phyloP scores from a whole-genome alignment of 208 protist species.

The Trypanosoma theileri region DNA sequence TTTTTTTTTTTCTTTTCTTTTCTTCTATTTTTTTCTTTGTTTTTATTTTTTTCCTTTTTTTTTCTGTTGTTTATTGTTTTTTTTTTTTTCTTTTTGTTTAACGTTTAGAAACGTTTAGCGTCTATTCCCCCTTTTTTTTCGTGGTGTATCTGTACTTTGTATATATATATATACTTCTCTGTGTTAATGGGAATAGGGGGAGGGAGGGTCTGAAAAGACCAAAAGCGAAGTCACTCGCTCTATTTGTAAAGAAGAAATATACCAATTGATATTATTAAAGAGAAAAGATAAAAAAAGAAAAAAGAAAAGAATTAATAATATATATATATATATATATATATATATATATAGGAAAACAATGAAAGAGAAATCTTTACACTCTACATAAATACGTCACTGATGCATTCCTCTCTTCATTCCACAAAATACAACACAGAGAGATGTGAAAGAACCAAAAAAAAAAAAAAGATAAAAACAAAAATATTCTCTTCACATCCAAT shows the following conservation, averaged over 20 bases:
- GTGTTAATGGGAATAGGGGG: background rate
- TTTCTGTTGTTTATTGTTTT: no score
- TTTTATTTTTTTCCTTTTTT: background rate
- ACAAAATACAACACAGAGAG: no score
- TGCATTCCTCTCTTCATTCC: no score
- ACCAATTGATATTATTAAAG: background rate
- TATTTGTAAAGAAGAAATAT: no score
- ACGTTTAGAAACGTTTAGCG: no score
- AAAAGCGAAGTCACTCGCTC: slow-evolving; percentile 8
- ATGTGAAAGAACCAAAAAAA: background rate
- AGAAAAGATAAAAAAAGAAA: slow-evolving; percentile 22
- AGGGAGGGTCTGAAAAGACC: slow-evolving; percentile 15
- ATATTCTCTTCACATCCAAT: background rate
- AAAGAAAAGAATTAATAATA: background rate
- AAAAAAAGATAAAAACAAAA: slow-evolving; percentile 21
- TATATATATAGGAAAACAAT: background rate
- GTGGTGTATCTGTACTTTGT: background rate
- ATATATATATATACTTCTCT: slow-evolving; percentile 8
- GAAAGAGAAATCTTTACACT: no score
- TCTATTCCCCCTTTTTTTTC: no score
- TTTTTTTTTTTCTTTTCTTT: background rate
- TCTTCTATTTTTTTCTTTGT: background rate
- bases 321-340: slow-evolving; percentile 5
- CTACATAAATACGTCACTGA: no score
- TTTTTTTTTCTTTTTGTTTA: no score